Base-by-base conservation (phyloP, 495 filamentous ascomycete species). In the Oidiodendron maius region DNA sequence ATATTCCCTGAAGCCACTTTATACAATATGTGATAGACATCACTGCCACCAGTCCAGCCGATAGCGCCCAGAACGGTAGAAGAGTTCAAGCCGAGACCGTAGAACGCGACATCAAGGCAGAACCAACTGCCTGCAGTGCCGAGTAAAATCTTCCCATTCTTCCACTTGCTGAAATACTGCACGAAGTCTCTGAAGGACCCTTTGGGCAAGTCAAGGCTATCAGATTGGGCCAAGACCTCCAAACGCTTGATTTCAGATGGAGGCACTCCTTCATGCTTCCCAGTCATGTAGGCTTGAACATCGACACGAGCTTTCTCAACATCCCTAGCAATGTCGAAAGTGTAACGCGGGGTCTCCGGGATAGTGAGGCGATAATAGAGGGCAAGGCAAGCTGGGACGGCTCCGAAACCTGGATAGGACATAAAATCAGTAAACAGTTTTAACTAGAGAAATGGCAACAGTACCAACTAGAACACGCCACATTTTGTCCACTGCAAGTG, bases 111-210 rank as follows among this genome's bases (percentile, higher is more conserved):
- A 58, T 87, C 84, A 26, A 88, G 76, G 54, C 87, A 76, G 63
- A 89, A 88, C 86, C 86, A 90, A 3, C 85, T 88, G 12, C 80
- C 77, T 16, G 87, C 84, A 3, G 85, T 91, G 4, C 86, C 87
- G 28, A 90, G 74, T 4, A 93, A 71, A 17, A 86, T 70, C 57
- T 78, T 80, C 46, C 75, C 77, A 56, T 89, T 75, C 65, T 79
- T 81, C 75, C 74, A 83, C 50, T 82, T 77, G 10, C 63, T 49
- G 55, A 84, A 90, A 63, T 87, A 77, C 32, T 63, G 50, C 58
- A 65, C 57, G 65, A 89, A 89, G 64, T 89, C 84, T 8, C 50
- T 51, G 71, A 74, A 80, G 48, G 75, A 78, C n/a, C 83, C 83
- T 57, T 85, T 81, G 26, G 74, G 78, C 8, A 76, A 64, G 8